phyloP scores from a whole-genome alignment of 1,139 yeast species.

The Arxiozyma heterogenica region DNA sequence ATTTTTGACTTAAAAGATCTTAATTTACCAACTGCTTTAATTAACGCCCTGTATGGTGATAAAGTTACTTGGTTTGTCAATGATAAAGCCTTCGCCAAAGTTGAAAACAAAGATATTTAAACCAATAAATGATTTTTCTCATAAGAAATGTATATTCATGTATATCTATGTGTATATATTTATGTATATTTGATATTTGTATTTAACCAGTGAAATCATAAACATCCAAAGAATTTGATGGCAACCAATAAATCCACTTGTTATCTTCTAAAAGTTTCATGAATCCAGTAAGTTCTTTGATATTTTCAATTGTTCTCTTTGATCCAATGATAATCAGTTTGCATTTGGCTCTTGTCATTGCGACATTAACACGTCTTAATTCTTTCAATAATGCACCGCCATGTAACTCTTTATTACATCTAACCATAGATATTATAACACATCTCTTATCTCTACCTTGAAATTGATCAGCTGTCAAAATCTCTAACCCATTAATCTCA shows the following conservation, averaged over 20 bases:
- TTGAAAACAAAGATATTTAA: slow-evolving; percentile 7
- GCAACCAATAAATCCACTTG: slow-evolving; percentile 49
- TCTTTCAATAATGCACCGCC: slow-evolving; percentile 78
- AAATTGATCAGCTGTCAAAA: slow-evolving; percentile 88
- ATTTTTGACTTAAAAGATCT: slow-evolving; percentile 50
- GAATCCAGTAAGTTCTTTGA: slow-evolving; percentile 52
- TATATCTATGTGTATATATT: background rate
- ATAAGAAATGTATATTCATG: background rate
- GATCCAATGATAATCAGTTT: slow-evolving; percentile 83
- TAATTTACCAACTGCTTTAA: slow-evolving; percentile 63
- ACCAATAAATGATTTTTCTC: background rate
- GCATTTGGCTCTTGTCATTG: slow-evolving; percentile 81
- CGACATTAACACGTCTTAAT: slow-evolving; percentile 89
- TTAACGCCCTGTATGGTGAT: slow-evolving; percentile 41
- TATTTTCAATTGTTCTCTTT: slow-evolving; percentile 47
- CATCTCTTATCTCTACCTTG: slow-evolving; percentile 96
- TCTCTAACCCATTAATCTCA: slow-evolving; percentile 46
- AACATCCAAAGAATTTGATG: slow-evolving; percentile 13
- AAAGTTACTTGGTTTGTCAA: slow-evolving; percentile 77
- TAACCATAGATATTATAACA: slow-evolving; percentile 74
- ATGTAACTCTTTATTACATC: slow-evolving; percentile 59
- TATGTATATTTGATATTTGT: too few relatives aligned
- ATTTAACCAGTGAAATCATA: slow-evolving; percentile 11
- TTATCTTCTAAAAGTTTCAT: slow-evolving; percentile 48
- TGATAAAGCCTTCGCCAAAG: slow-evolving; percentile 48